Conservation (phyloP, 2,329 filamentous ascomycete species). For the Pseudogymnoascus sp. region DNA sequence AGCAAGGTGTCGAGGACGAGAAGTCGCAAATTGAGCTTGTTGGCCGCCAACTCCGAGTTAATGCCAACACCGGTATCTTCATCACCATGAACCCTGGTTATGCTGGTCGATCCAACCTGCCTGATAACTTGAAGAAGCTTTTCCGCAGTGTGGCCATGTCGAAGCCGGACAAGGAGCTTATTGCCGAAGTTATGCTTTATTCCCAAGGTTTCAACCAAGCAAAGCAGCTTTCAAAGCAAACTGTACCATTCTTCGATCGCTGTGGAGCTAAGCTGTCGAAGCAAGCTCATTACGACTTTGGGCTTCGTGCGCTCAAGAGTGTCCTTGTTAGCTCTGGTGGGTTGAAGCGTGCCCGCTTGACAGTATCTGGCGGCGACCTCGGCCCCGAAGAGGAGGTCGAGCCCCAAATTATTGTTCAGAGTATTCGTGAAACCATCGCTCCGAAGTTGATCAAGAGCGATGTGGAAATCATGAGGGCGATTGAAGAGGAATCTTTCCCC, state of each 20-base stretch:
- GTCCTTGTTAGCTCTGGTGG: constrained; percentile 96
- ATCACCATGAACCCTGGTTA: constrained; percentile 99
- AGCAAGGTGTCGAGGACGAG: constrained; percentile 72
- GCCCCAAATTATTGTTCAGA: constrained; percentile 97
- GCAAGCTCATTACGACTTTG: constrained; percentile 98
- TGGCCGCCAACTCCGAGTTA: constrained; percentile 81
- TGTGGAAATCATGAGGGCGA: constrained; percentile 76
- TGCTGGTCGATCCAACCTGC: constrained; percentile 92
- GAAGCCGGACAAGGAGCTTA: constrained; percentile 98
- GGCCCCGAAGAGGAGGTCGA: constrained; percentile 71
- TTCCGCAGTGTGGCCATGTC: constrained; percentile 99
- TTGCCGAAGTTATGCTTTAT: constrained; percentile 99
- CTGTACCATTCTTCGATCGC: constrained; percentile 95
- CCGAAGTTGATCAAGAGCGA: constrained; percentile 93
- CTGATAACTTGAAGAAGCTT: constrained; percentile 98
- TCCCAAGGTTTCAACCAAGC: constrained; percentile 98
- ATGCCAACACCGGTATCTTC: constrained; percentile 93
- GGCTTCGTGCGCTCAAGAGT: constrained; percentile 94
- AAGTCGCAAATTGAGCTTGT: constrained; percentile 90
- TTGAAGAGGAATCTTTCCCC: constrained; percentile 83
- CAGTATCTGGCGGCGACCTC: constrained; percentile 46
- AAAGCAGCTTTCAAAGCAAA: constrained; percentile 87
- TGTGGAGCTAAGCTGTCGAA: constrained; percentile 78
- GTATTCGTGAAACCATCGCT: constrained; percentile 94
- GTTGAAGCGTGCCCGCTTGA: constrained; percentile 77